phyloP scores from a whole-genome alignment of 2,329 filamentous ascomycete species.

The Monilinia aucupariae region DNA sequence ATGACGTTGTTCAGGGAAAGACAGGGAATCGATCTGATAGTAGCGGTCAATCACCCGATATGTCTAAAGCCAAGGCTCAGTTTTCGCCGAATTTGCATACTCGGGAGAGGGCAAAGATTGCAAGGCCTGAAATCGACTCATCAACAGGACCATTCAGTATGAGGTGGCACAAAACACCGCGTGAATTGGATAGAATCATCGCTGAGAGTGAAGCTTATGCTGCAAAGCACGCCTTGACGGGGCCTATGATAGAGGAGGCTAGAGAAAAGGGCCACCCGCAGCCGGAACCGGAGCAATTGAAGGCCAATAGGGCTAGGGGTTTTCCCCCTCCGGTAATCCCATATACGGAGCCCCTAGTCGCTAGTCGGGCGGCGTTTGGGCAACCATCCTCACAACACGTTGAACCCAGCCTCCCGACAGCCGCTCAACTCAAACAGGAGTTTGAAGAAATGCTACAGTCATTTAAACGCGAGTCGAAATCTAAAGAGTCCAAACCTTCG shows the following conservation, averaged over 20 bases:
- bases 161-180: not conserved
- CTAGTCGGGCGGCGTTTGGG: not conserved
- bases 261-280: not conserved
- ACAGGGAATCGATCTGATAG: not conserved
- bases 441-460: constrained; percentile 7
- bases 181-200: not conserved
- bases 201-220: constrained; percentile 4
- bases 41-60: not conserved
- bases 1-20: not conserved
- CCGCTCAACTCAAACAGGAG: constrained; percentile 3
- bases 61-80: not conserved
- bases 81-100: not conserved
- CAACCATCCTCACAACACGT: not conserved
- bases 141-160: not conserved
- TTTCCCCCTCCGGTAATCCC: not conserved
- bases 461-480: constrained; percentile 2
- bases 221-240: not conserved
- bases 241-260: not conserved
- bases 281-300: not conserved
- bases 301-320: not conserved
- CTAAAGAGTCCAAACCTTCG: not conserved
- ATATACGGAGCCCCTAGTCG: not conserved
- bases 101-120: not conserved
- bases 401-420: not conserved
- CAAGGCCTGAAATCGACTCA: not conserved